Conservation (phyloP, 805 yeast genomes). For the Schwanniomyces occidentalis region DNA sequence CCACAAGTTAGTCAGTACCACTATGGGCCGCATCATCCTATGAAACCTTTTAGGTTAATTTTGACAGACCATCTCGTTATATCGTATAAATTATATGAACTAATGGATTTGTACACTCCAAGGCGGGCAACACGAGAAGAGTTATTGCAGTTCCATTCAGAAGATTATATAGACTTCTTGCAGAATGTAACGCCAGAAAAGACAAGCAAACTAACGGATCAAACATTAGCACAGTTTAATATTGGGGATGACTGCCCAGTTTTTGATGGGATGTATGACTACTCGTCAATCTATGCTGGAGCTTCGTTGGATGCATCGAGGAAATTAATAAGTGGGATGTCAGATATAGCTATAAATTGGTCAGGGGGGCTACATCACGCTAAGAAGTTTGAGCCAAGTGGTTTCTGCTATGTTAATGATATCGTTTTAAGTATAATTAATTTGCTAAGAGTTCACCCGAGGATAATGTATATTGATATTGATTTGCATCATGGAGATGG, state of each 20-base stretch:
- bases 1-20: slow-evolving; percentile 79
- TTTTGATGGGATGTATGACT: slow-evolving; percentile 92
- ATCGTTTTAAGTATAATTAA: slow-evolving; percentile 87
- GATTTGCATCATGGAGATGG: slow-evolving; percentile 98
- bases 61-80: slow-evolving; percentile 89
- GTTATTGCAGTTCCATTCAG: slow-evolving; percentile 77
- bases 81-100: slow-evolving; percentile 79
- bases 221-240: slow-evolving; percentile 67
- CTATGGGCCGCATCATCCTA: slow-evolving; percentile 94
- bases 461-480: slow-evolving; percentile 91
- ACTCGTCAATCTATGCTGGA: slow-evolving; percentile 85
- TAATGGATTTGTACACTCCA: slow-evolving; percentile 88
- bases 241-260: slow-evolving; percentile 95
- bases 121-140: slow-evolving; percentile 81
- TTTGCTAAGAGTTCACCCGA: slow-evolving; percentile 81
- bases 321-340: slow-evolving; percentile 77
- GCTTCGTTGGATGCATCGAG: slow-evolving; percentile 93
- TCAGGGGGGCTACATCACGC: slow-evolving; percentile 98
- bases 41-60: slow-evolving; percentile 95
- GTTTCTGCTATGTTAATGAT: slow-evolving; percentile 94
- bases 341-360: slow-evolving; percentile 95
- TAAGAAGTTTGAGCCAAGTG: slow-evolving; percentile 89
- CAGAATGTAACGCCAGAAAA: slow-evolving; percentile 77
- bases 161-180: slow-evolving; percentile 80
- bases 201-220: slow-evolving; percentile 55